Evolutionary conservation across 2,329 filamentous ascomycete species (phyloP).

Genomic region (Colletotrichum spaethianum): DNA sequence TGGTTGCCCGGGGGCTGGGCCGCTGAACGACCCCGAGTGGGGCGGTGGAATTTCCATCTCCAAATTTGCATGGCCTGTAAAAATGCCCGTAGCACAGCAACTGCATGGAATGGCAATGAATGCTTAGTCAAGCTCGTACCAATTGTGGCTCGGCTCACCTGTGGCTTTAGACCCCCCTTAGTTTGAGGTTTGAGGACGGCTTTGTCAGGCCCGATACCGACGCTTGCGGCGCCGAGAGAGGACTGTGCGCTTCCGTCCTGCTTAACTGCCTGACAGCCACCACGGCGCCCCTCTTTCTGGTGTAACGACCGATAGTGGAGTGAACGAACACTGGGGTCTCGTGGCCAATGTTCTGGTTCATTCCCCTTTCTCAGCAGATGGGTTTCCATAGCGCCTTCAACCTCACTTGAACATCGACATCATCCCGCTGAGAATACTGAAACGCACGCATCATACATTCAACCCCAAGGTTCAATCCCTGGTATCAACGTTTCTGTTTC

Average conservation of each 20-base stretch:
- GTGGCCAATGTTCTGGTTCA: conserved; percentile 7
- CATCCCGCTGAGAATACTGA: neutral
- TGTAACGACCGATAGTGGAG: conserved; percentile 20
- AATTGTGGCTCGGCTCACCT: neutral
- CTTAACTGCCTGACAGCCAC: conserved; percentile 12
- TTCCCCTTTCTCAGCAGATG: conserved; percentile 13
- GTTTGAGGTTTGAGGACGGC: neutral
- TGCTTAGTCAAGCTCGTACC: conserved; percentile 14
- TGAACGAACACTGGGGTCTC: conserved; percentile 10
- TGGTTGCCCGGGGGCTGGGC: conserved; percentile 39
- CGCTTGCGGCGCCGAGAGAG: neutral
- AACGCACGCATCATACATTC: neutral
- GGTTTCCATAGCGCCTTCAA: conserved; percentile 1
- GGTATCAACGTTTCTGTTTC: neutral
- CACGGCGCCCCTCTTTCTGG: conserved; percentile 26
- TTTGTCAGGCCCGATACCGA: neutral
- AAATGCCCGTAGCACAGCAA: conserved; percentile 25
- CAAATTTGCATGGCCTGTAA: conserved; percentile 15
- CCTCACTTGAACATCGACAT: neutral
- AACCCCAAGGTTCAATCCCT: neutral
- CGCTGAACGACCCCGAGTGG: conserved; percentile 16
- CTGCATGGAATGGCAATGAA: neutral
- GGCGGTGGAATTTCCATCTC: conserved; percentile 29
- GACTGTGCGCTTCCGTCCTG: neutral
- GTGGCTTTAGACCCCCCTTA: conserved; percentile 5